These are phyloP conservation scores for Hymenoscyphus albidus DNA, from an alignment of 2,329 filamentous ascomycete genomes.

Conservation along the genomic window DNA sequence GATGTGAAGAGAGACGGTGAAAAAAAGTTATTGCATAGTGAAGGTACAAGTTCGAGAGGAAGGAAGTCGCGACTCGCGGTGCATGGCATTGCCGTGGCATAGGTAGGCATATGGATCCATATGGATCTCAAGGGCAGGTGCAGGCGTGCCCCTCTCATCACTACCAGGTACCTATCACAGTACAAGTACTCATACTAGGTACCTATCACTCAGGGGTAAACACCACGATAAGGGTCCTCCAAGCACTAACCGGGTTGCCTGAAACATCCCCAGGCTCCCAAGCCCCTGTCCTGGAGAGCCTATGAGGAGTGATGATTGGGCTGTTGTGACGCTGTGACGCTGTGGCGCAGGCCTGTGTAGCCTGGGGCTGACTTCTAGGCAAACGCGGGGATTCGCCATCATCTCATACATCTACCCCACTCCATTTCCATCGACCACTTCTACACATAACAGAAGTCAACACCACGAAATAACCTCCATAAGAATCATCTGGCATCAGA, in stretches of 20 bases:
- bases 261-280: conserved; percentile 4
- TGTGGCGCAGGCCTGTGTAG: not conserved
- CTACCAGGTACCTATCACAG: not conserved
- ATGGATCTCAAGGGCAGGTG: not conserved
- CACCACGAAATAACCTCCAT: not conserved
- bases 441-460: not conserved
- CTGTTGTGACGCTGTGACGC: not conserved
- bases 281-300: not conserved
- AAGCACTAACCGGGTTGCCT: not conserved
- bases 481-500: not conserved
- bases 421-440: conserved; percentile 5
- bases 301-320: not conserved
- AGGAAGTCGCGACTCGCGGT: conserved; percentile 9
- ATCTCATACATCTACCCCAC: conserved; percentile 9
- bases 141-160: not conserved
- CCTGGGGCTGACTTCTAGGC: conserved; percentile 14
- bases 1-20: not conserved
- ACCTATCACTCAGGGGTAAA: no score
- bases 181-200: no score
- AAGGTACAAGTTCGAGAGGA: not conserved
- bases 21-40: not conserved
- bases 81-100: not conserved
- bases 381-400: conserved; percentile 18
- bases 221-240: not conserved
- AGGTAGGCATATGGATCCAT: no score